Percentiles rank a stretch among this genome's conserved stretches.
phyloP scores from a whole-genome alignment of 140 eudicot genomes.

The Anethum foeniculum region DNA sequence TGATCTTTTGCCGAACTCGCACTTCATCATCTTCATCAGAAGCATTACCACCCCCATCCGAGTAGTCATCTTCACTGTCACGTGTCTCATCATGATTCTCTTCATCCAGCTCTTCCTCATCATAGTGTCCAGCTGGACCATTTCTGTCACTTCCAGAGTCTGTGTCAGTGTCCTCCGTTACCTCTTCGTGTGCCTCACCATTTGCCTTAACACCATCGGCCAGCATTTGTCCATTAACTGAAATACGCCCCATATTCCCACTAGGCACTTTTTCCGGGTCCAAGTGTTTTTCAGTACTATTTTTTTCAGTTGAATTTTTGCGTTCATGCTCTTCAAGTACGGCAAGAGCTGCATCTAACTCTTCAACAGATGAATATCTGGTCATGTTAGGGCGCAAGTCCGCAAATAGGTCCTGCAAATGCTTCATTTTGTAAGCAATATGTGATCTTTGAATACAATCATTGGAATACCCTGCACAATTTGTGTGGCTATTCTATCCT shows the following conservation, averaged over 20 bases:
- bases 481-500: neutral
- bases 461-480: neutral
- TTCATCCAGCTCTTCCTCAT: slow-evolving; percentile 64
- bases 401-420: slow-evolving; percentile 79
- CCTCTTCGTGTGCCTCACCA: slow-evolving; percentile 67
- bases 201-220: slow-evolving; percentile 70
- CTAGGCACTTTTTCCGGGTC: slow-evolving; percentile 42
- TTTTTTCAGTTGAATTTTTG: slow-evolving; percentile 38
- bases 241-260: slow-evolving; percentile 35
- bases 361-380: slow-evolving; percentile 83
- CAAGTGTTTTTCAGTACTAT: slow-evolving; percentile 49
- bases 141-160: slow-evolving; percentile 76
- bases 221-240: slow-evolving; percentile 46
- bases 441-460: neutral
- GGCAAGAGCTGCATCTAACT: slow-evolving; percentile 57
- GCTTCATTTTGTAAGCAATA: slow-evolving; percentile 15
- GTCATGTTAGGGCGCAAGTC: slow-evolving; percentile 86
- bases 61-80: slow-evolving; percentile 76
- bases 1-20: slow-evolving; percentile 76
- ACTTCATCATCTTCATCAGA: slow-evolving; percentile 89
- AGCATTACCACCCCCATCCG: slow-evolving; percentile 50
- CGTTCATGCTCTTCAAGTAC: slow-evolving; percentile 85
- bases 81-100: slow-evolving; percentile 57
- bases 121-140: slow-evolving; percentile 56
- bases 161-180: slow-evolving; percentile 52